These are phyloP conservation scores for Omphalea diandra DNA, from an alignment of 441 rosid species.

Conservation along the genomic window DNA sequence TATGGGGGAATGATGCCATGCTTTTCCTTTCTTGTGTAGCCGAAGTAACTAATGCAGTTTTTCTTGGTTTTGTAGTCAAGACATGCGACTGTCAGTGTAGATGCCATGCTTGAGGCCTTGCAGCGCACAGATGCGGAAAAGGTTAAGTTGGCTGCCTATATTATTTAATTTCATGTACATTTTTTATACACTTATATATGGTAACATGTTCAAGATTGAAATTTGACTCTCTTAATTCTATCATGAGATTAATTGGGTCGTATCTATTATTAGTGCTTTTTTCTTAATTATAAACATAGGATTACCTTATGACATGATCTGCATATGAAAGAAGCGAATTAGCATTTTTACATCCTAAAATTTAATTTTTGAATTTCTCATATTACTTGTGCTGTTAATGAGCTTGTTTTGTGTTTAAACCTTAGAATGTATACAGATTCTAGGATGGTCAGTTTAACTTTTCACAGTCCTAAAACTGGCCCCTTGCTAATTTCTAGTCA, in stretches of 20 bases:
- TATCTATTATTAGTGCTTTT: too few species aligned
- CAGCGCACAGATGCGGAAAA: constrained; percentile 57
- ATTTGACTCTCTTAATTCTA: too few species aligned
- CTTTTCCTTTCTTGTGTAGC: background rate
- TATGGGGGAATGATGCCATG: background rate
- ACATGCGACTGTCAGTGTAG: constrained; percentile 78
- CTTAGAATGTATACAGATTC: background rate
- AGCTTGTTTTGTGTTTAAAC: background rate
- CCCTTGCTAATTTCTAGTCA: background rate
- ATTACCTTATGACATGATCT: too few species aligned
- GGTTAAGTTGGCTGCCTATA: constrained; percentile 29
- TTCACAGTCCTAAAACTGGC: background rate
- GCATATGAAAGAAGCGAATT: background rate
- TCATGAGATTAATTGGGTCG: too few species aligned
- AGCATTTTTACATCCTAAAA: background rate
- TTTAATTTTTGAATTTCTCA: background rate
- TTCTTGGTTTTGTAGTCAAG: constrained; percentile 49
- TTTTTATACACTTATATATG: background rate
- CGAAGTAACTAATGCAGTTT: constrained; percentile 18
- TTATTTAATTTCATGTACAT: background rate
- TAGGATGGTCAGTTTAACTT: background rate
- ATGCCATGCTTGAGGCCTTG: constrained; percentile 84
- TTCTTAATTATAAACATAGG: too few species aligned
- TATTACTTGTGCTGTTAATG: background rate
- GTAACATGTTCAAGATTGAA: background rate